These are phyloP conservation scores for Cyclanthera cordifolia DNA, from an alignment of 306 rosid genomes.

Conservation along the genomic window DNA sequence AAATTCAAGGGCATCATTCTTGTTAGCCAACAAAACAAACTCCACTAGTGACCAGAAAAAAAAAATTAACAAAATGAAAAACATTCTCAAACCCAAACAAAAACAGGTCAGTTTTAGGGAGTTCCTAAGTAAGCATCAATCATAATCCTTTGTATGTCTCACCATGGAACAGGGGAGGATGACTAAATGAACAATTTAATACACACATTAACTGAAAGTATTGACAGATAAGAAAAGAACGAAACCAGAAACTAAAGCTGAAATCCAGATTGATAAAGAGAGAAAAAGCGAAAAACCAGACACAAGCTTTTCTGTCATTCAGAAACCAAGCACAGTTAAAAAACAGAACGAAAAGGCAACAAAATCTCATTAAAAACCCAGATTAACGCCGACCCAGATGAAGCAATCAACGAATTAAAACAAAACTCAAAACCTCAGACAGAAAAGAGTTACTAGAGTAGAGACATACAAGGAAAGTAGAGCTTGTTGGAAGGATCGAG, in stretches of 20 bases:
- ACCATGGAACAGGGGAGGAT: background rate
- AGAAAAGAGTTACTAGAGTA: background rate
- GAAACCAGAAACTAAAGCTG: background rate
- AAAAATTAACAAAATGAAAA: background rate
- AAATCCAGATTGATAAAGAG: background rate
- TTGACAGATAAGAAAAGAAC: background rate
- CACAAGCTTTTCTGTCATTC: background rate
- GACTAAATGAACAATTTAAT: background rate
- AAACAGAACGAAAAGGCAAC: background rate
- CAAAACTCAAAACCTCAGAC: background rate
- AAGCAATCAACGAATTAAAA: background rate
- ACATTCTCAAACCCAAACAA: background rate
- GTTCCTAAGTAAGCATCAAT: background rate
- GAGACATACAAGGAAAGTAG: slow-evolving; percentile 71
- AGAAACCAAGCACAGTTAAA: slow-evolving; percentile 1
- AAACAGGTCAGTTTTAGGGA: background rate
- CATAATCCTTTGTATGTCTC: background rate
- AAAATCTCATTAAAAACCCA: background rate
- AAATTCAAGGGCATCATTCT: background rate
- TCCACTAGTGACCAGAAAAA: background rate
- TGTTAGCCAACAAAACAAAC: background rate
- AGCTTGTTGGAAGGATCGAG: slow-evolving; percentile 95
- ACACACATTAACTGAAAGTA: background rate
- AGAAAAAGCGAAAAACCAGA: background rate
- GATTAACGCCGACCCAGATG: background rate